Conservation (phyloP, 495 filamentous ascomycete species). For the Durotheca rogersii region DNA sequence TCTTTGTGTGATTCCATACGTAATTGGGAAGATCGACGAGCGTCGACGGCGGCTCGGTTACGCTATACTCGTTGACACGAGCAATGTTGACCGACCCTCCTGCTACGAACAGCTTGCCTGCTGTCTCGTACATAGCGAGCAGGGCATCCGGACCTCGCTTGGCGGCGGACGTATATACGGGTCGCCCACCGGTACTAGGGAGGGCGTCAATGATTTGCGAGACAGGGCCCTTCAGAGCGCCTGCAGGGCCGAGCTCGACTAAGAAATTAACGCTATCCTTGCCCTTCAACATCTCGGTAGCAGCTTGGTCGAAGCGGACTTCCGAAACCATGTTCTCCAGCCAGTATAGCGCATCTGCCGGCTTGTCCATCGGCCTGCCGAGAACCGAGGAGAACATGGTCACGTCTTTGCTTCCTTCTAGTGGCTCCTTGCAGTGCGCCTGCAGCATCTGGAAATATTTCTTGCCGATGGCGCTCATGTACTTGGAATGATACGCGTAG, state of each 20-base stretch:
- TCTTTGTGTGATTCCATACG: constrained; percentile 45
- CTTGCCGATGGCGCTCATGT: constrained; percentile 52
- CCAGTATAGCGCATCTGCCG: constrained; percentile 34
- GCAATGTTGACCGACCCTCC: neutral
- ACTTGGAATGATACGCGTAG: constrained; percentile 62
- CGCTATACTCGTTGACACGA: neutral
- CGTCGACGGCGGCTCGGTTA: neutral
- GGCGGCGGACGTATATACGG: constrained; percentile 31
- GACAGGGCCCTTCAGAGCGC: constrained; percentile 46
- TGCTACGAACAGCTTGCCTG: constrained; percentile 37
- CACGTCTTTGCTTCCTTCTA: constrained; percentile 16
- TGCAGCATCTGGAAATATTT: constrained; percentile 31
- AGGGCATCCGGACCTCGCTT: constrained; percentile 28
- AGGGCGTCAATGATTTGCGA: constrained; percentile 37
- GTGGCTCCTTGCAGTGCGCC: neutral
- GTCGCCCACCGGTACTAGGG: constrained; percentile 2
- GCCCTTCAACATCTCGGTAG: constrained; percentile 4
- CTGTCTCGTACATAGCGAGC: constrained; percentile 29
- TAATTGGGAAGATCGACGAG: constrained; percentile 48
- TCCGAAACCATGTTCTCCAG: constrained; percentile 35
- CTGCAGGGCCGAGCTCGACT: constrained; percentile 56
- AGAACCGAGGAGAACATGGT: constrained; percentile 43
- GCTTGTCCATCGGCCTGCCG: constrained; percentile 17
- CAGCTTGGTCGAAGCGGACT: constrained; percentile 42
- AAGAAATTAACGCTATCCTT: constrained; percentile 29